Base-by-base conservation (phyloP, 192 early-diverging fungal species). In the Mortierella alpina region DNA sequence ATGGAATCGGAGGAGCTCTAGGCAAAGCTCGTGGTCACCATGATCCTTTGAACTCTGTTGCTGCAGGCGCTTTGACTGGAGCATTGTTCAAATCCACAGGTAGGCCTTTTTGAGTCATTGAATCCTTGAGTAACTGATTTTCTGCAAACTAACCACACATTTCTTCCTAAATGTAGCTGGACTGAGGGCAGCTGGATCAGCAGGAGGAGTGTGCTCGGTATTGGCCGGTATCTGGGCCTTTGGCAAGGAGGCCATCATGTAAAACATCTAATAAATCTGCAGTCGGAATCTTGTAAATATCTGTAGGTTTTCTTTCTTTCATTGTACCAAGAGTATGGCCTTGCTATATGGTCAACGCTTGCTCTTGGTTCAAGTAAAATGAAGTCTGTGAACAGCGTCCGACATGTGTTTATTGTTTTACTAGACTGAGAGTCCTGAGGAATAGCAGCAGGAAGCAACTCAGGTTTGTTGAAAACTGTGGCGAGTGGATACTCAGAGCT, bases 41-140 rank as follows among this genome's bases (percentile, higher is more conserved):
- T 46, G 91, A 93, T 73, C 77, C 87, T 54, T 84, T 91, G 68
- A 93, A 90, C 82, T 92, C 87, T 60, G 55, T 93, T 39, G 87
- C 87, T 51, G 91, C 92, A 7, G 93, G 92, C 17, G 92, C 90
- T 20, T 83, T 93, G 71, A 84, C 92, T 53, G 93, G 93, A 44
- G 88, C 89, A 55, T 74, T 95, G 46, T 95, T 93, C 75, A 95
- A 95, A 84, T 88, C 86, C 11, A 90, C 90, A 31, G 84, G 76
- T 79, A 84, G 51, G 20, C 61, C 61, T 63, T 23, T 18, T 42
- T 63, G 39, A 40, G 22, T 68, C 17, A 11, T 40, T 10, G 39
- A 14, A 41, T 6, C 66, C 23, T 66, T 75, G 5, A 42, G 1
- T 4, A 51, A 51, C 17, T 51, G 50, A 63, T 15, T 2, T 44